These are phyloP conservation scores for Ogataea nitratoaversa DNA, from an alignment of 805 yeast genomes.

Conservation along the genomic window DNA sequence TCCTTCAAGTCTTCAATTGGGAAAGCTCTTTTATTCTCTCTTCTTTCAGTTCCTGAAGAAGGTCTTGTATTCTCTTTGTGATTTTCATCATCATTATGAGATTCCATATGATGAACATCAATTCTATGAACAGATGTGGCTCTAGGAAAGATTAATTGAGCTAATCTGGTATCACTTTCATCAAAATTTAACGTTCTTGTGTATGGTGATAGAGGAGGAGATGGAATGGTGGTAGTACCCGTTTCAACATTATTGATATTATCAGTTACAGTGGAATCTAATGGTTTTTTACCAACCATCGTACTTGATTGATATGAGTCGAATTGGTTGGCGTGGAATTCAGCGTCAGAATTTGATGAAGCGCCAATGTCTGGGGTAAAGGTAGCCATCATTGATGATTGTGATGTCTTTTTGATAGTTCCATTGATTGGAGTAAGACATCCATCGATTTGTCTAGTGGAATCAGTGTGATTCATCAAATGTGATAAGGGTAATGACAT, in stretches of 20 bases:
- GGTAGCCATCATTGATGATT: conserved; percentile 1
- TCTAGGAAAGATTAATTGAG: conserved; percentile 23
- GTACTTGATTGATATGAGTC: not conserved
- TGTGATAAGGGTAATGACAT: conserved; percentile 17
- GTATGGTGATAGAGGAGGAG: conserved; percentile 36
- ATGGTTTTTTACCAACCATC: conserved; percentile 3
- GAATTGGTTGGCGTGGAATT: conserved; percentile 6
- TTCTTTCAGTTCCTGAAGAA: not conserved
- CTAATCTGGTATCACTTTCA: conserved; percentile 26
- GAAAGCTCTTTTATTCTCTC: conserved; percentile 28
- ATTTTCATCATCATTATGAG: conserved; percentile 8
- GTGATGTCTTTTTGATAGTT: conserved; percentile 4
- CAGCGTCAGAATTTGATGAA: not conserved
- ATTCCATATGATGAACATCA: conserved; percentile 9
- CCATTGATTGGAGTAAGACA: conserved; percentile 23
- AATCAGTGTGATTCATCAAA: conserved; percentile 5
- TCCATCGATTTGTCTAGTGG: conserved; percentile 24
- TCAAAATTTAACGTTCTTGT: conserved; percentile 24
- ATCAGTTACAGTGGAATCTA: too few relatives aligned
- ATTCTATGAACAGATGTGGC: conserved; percentile 14
- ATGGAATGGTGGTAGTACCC: conserved; percentile 29
- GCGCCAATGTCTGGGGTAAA: not conserved
- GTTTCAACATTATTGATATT: conserved; percentile 8
- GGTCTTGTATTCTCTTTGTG: conserved; percentile 2
- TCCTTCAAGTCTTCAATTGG: conserved; percentile 43